These are phyloP conservation scores for Acacia acuminata DNA, from an alignment of 306 rosid genomes.

Conservation along the genomic window DNA sequence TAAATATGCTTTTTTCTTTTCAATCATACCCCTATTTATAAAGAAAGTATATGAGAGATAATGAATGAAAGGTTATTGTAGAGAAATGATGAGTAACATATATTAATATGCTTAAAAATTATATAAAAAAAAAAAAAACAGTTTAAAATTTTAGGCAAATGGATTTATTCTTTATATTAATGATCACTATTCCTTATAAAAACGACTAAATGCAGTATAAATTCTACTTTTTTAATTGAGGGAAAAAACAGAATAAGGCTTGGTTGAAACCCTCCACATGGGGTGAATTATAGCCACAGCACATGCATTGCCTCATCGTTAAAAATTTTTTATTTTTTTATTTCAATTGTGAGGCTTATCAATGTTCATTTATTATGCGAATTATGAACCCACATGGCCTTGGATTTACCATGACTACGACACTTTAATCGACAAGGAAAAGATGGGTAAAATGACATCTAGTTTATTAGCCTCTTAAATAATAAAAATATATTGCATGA, in stretches of 20 bases:
- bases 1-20: no score
- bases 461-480: neutral
- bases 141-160: no score
- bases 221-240: no score
- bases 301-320: conserved; percentile 29
- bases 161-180: no score
- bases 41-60: no score
- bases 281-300: conserved; percentile 33
- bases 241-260: neutral
- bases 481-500: neutral
- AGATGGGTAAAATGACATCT: neutral
- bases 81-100: no score
- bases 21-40: no score
- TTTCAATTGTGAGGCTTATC: conserved; percentile 19
- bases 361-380: conserved; percentile 41
- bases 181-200: no score
- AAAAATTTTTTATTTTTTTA: neutral
- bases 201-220: no score
- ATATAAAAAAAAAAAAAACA: no score
- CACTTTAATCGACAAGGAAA: conserved; percentile 5
- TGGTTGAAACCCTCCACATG: conserved; percentile 16
- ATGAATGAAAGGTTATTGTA: no score
- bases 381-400: conserved; percentile 41
- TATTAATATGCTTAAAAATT: no score
- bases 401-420: conserved; percentile 39